These are phyloP conservation scores for Boletellus ananas DNA, from an alignment of 768 basidiomycete species.

Conservation along the genomic window DNA sequence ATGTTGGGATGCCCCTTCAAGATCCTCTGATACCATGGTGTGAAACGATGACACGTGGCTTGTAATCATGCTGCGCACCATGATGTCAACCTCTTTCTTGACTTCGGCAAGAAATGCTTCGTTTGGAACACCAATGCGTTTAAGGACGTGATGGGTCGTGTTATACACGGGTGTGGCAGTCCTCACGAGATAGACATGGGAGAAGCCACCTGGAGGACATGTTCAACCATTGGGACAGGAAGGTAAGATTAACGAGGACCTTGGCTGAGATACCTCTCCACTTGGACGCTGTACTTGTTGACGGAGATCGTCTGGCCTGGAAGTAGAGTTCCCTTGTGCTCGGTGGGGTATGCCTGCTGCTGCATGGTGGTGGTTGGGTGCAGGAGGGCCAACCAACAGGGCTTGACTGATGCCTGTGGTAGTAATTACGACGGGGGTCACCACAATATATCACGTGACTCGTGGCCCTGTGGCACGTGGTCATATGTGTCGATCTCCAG, in stretches of 20 bases:
- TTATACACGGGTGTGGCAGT: constrained; percentile 84
- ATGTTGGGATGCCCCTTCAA: constrained; percentile 93
- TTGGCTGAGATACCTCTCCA: constrained; percentile 95
- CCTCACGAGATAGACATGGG: constrained; percentile 93
- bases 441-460: constrained; percentile 14
- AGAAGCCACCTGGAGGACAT: constrained; percentile 77
- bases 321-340: constrained; percentile 64
- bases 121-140: constrained; percentile 90
- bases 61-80: constrained; percentile 55
- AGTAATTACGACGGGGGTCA: neutral
- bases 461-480: constrained; percentile 5
- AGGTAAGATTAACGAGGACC: constrained; percentile 42
- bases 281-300: constrained; percentile 84
- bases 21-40: constrained; percentile 57
- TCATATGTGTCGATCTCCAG: neutral
- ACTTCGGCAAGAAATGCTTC: constrained; percentile 90
- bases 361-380: constrained; percentile 25
- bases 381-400: constrained; percentile 4
- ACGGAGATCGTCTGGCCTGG: constrained; percentile 88
- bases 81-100: constrained; percentile 97
- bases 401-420: neutral
- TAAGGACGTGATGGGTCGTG: constrained; percentile 94
- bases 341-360: constrained; percentile 40
- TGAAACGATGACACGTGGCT: constrained; percentile 24
- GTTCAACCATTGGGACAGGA: constrained; percentile 8